Evolutionary conservation across 2,329 filamentous ascomycete genomes (phyloP).

Genomic region (Diplodia seriata): DNA sequence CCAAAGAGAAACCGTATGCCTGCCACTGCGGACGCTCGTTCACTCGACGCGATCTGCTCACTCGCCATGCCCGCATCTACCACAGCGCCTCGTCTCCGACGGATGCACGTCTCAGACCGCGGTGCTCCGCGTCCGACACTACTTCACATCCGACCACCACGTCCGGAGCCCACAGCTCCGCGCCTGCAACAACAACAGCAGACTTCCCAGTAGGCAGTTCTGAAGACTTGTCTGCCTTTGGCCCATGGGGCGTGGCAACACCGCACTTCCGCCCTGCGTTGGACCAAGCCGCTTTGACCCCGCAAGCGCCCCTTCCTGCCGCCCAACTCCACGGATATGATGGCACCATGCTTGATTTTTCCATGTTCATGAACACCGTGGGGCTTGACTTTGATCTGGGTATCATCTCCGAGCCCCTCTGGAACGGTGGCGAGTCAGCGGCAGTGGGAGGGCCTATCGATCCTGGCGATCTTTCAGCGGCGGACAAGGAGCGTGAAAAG

Average conservation of each 20-base stretch:
- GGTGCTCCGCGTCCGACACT: conserved; percentile 9
- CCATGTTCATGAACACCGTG: conserved; percentile 12
- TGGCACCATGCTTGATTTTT: conserved; percentile 17
- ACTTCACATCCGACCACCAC: not conserved
- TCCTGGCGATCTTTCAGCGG: no score
- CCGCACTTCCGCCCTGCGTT: not conserved
- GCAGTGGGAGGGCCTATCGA: not conserved
- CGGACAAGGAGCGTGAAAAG: not conserved
- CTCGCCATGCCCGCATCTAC: conserved; percentile 31
- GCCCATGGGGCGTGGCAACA: not conserved
- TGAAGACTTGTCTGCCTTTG: not conserved
- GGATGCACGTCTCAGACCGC: not conserved
- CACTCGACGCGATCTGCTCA: conserved; percentile 13
- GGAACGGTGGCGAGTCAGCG: not conserved
- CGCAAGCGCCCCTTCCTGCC: conserved; percentile 1
- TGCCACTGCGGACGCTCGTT: conserved; percentile 21
- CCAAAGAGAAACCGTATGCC: conserved; percentile 23
- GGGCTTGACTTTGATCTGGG: conserved; percentile 22
- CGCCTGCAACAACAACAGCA: not conserved
- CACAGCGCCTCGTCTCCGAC: conserved; percentile 34
- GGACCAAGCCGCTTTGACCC: not conserved
- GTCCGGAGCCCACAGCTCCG: not conserved
- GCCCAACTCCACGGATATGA: conserved; percentile 2
- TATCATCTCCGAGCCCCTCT: conserved; percentile 8
- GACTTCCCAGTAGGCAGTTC: not conserved